These are phyloP conservation scores for Paracoccidioides lutzii DNA, from an alignment of 2,329 filamentous ascomycete species.

Conservation along the genomic window DNA sequence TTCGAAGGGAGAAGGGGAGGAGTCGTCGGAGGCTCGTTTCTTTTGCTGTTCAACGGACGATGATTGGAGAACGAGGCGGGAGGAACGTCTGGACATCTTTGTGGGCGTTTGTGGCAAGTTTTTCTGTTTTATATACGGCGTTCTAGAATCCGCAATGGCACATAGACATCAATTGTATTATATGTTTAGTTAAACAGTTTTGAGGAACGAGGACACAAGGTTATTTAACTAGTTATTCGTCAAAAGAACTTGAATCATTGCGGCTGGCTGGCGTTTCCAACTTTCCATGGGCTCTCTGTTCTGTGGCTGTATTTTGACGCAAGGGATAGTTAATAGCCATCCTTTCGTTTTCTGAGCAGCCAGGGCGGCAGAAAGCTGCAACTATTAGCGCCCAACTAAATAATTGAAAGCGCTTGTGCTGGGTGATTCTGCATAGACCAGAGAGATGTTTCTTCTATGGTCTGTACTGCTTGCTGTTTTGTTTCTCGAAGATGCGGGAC, in stretches of 20 bases:
- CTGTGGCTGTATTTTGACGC: too few species aligned
- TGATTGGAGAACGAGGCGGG: slow-evolving; percentile 24
- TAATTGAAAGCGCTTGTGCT: background rate
- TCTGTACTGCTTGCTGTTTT: background rate
- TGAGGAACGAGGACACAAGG: background rate
- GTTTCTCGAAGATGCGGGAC: background rate
- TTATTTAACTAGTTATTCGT: background rate
- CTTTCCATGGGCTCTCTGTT: too few species aligned
- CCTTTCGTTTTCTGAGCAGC: background rate
- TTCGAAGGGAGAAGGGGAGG: slow-evolving; percentile 18
- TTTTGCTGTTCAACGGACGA: slow-evolving; percentile 13
- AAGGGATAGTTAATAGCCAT: background rate
- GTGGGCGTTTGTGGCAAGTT: background rate
- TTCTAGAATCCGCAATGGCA: background rate
- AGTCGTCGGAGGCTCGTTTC: slow-evolving; percentile 14
- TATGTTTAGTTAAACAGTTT: background rate
- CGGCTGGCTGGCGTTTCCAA: background rate
- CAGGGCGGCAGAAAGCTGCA: background rate
- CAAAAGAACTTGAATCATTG: background rate
- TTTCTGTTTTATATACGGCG: background rate
- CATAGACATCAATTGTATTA: background rate
- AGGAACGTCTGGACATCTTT: slow-evolving; percentile 26
- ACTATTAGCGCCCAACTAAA: background rate
- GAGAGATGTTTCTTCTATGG: background rate
- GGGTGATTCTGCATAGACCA: background rate